These are phyloP conservation scores for Fusarium sp. DNA, from an alignment of 2,329 filamentous ascomycete species.

Conservation along the genomic window DNA sequence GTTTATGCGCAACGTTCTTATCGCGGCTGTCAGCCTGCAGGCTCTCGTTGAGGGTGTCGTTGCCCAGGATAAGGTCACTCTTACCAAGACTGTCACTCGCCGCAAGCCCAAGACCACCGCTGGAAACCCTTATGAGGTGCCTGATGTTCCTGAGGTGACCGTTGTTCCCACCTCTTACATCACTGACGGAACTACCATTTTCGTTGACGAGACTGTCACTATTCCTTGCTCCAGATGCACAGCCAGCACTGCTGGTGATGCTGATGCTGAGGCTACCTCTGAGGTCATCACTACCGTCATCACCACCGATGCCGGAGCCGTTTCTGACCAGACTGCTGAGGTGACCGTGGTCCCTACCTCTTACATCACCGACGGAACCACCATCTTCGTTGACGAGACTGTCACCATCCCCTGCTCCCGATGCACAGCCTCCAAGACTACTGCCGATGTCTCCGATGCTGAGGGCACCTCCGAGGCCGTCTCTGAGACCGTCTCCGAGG, in stretches of 20 bases:
- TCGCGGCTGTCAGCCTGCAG: constrained; percentile 46
- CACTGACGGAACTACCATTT: constrained; percentile 40
- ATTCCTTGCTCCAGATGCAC: constrained; percentile 41
- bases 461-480: constrained; percentile 22
- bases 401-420: constrained; percentile 41
- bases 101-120: constrained; percentile 28
- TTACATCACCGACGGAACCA: constrained; percentile 37
- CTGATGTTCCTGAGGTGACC: constrained; percentile 25
- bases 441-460: constrained; percentile 13
- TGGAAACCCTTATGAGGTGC: constrained; percentile 22
- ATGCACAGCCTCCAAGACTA: constrained; percentile 22
- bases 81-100: constrained; percentile 31
- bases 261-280: constrained; percentile 12
- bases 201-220: constrained; percentile 37
- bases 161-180: constrained; percentile 40
- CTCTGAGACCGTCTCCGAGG: constrained; percentile 2
- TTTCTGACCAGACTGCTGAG: constrained; percentile 32
- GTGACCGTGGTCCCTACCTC: constrained; percentile 37
- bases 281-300: constrained; percentile 26
- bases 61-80: constrained; percentile 40
- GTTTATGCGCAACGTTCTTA: constrained; percentile 44
- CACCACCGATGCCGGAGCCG: constrained; percentile 13
- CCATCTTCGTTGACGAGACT: constrained; percentile 40
- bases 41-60: constrained; percentile 38
- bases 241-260: constrained; percentile 24